Conservation (phyloP, 2,329 filamentous ascomycete species). For the Fonsecaea monophora region DNA sequence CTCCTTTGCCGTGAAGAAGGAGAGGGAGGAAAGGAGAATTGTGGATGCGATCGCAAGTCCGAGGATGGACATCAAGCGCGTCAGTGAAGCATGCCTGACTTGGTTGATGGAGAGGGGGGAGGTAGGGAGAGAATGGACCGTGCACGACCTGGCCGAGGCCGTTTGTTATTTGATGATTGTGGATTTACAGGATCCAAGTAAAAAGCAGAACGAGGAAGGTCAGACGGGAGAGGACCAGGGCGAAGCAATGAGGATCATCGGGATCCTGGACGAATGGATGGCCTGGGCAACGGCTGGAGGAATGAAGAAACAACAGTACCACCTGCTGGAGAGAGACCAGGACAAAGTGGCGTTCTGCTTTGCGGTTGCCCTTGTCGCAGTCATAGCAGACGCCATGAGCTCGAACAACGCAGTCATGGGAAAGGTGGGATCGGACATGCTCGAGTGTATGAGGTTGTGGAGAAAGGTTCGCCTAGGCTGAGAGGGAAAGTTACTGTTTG, state of each 20-base stretch:
- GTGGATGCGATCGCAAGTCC: constrained; percentile 41
- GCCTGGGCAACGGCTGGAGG: constrained; percentile 41
- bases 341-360: constrained; percentile 42
- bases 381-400: constrained; percentile 36
- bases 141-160: constrained; percentile 39
- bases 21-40: constrained; percentile 40
- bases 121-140: constrained; percentile 40
- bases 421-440: constrained; percentile 42
- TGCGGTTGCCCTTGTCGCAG: constrained; percentile 40
- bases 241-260: constrained; percentile 37
- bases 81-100: constrained; percentile 40
- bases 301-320: constrained; percentile 42
- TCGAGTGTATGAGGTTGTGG: constrained; percentile 43
- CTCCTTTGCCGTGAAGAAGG: constrained; percentile 22
- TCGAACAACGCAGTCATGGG: constrained; percentile 26
- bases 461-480: constrained; percentile 43
- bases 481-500: background rate
- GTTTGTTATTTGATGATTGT: constrained; percentile 43
- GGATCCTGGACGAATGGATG: constrained; percentile 43
- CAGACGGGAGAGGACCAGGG: constrained; percentile 14
- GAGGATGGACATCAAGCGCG: constrained; percentile 39
- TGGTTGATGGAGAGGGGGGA: constrained; percentile 40
- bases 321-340: constrained; percentile 35
- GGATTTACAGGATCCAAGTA: constrained; percentile 26
- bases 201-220: background rate